Conservation (phyloP, 2,329 filamentous ascomycete genomes). For the Colletotrichum endophyticum region DNA sequence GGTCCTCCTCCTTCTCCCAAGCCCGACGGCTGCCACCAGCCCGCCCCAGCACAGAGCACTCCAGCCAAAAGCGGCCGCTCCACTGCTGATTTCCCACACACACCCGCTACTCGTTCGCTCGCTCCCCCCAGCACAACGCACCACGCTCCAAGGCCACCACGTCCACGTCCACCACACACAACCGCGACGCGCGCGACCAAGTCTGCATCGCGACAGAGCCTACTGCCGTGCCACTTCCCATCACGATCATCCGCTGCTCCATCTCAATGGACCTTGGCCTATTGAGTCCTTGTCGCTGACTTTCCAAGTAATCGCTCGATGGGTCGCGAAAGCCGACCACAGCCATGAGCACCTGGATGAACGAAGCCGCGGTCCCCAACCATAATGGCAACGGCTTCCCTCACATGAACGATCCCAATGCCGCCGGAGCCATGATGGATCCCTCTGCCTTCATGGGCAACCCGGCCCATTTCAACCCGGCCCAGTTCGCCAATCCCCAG, state of each 20-base stretch:
- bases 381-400: constrained; percentile 74
- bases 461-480: constrained; percentile 63
- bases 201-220: constrained; percentile 18
- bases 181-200: constrained; percentile 25
- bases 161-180: constrained; percentile 30
- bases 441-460: constrained; percentile 68
- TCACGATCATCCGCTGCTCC: constrained; percentile 23
- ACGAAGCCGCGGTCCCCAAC: constrained; percentile 70
- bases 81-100: constrained; percentile 16
- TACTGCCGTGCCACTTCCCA: constrained; percentile 47
- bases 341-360: constrained; percentile 77
- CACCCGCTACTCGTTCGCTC: constrained; percentile 16
- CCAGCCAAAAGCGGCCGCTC: constrained; percentile 10
- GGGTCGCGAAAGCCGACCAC: constrained; percentile 51
- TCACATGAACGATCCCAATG: constrained; percentile 67
- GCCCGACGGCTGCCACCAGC: not conserved
- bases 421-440: constrained; percentile 65
- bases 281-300: constrained; percentile 50
- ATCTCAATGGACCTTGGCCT: constrained; percentile 48
- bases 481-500: constrained; percentile 59
- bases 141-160: constrained; percentile 31
- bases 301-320: constrained; percentile 47
- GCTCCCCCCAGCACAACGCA: not conserved
- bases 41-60: not conserved
- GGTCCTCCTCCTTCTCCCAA: not conserved